These are phyloP conservation scores for Yarrowia yakushimensis DNA, from an alignment of 805 yeast genomes.

Conservation along the genomic window DNA sequence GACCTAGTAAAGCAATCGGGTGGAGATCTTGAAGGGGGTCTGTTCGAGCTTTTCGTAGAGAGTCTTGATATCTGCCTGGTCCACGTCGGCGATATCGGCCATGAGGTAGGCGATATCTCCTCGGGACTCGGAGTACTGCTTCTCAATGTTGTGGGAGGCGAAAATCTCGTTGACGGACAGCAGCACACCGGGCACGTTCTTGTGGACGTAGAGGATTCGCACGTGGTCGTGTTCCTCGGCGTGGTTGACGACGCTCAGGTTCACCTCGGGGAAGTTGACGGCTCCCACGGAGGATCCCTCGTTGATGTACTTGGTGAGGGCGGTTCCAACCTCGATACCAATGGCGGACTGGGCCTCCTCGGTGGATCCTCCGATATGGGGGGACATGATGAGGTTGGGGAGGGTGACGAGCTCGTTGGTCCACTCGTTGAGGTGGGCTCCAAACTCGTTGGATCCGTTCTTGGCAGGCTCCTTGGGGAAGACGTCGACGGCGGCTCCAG, in stretches of 20 bases:
- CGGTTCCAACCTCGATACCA: conserved; percentile 91
- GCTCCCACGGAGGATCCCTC: conserved; percentile 95
- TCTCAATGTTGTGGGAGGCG: conserved; percentile 92
- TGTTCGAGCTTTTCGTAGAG: conserved; percentile 80
- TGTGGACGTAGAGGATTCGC: conserved; percentile 93
- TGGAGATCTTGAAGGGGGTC: conserved; percentile 86
- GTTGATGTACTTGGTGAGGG: conserved; percentile 85
- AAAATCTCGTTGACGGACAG: conserved; percentile 94
- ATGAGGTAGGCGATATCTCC: conserved; percentile 95
- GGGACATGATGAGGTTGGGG: conserved; percentile 88
- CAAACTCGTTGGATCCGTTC: conserved; percentile 82
- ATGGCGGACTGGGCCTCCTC: conserved; percentile 98
- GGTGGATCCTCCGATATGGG: conserved; percentile 98
- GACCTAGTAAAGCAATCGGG: conserved; percentile 76
- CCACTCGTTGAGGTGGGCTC: conserved; percentile 73
- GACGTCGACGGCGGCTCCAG: conserved; percentile 96
- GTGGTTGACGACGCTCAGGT: conserved; percentile 79
- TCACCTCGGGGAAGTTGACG: conserved; percentile 98
- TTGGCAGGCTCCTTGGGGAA: conserved; percentile 96
- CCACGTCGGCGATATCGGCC: conserved; percentile 93
- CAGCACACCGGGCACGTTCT: conserved; percentile 98
- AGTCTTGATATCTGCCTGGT: conserved; percentile 73
- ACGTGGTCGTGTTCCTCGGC: conserved; percentile 79
- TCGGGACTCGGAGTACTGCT: conserved; percentile 95
- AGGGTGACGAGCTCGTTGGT: conserved; percentile 73